These are phyloP conservation scores for Lipomyces spencermartinsiae DNA, from an alignment of 805 yeast species.

Conservation along the genomic window DNA sequence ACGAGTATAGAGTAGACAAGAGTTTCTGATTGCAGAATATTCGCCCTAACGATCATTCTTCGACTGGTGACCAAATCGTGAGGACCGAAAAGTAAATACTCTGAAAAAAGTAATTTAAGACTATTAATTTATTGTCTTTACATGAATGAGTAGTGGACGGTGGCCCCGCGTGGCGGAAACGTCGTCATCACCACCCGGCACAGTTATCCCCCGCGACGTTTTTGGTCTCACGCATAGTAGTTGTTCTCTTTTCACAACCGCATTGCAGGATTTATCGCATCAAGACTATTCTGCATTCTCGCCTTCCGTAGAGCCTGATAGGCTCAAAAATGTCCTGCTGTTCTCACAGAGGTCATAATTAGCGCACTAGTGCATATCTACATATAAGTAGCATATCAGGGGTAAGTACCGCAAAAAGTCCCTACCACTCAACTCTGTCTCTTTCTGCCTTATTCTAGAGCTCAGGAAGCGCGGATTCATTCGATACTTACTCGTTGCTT, in stretches of 20 bases:
- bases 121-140: no score
- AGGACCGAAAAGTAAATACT: no score
- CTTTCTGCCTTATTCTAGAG: not conserved
- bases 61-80: no score
- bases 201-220: no score
- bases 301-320: not conserved
- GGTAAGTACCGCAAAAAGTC: not conserved
- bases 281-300: not conserved
- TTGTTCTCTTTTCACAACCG: not conserved
- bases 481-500: not conserved
- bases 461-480: not conserved
- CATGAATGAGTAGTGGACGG: no score
- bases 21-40: no score
- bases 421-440: not conserved
- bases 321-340: not conserved
- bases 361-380: not conserved
- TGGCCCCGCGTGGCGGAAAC: no score
- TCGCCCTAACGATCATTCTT: no score
- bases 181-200: no score
- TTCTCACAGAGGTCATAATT: not conserved
- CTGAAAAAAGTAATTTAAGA: no score
- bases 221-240: not conserved
- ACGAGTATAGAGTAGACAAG: no score
- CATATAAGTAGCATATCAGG: not conserved
- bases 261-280: not conserved